Evolutionary conservation across 768 basidiomycete genomes (phyloP).

Genomic region (Termitomyces sp.): DNA sequence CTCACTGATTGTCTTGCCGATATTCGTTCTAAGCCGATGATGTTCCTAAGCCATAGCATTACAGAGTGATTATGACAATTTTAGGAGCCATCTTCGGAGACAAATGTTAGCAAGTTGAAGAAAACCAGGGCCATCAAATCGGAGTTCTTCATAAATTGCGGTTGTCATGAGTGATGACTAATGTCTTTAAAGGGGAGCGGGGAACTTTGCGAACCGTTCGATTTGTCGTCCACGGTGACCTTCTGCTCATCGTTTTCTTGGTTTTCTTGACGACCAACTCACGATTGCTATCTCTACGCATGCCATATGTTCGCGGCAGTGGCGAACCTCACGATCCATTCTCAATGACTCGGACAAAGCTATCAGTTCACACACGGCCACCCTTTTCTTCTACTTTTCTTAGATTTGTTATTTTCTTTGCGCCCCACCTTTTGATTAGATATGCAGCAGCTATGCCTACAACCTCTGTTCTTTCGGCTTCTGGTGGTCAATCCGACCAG

Average conservation of each 20-base stretch:
- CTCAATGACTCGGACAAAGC: background rate
- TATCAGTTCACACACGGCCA: background rate
- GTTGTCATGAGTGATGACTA: conserved; percentile 3
- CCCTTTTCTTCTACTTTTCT: background rate
- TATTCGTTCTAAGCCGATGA: too few relatives aligned
- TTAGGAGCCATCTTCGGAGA: too few relatives aligned
- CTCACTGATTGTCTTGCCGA: too few relatives aligned
- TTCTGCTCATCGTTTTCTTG: background rate
- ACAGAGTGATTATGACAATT: too few relatives aligned
- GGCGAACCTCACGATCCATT: conserved; percentile 1
- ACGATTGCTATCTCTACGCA: background rate
- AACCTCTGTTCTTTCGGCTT: background rate
- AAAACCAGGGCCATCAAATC: too few relatives aligned
- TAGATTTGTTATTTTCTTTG: conserved; percentile 4
- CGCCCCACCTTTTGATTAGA: background rate
- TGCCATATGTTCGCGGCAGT: background rate
- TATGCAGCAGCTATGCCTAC: conserved; percentile 13
- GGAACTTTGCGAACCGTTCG: too few relatives aligned
- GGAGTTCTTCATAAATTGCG: background rate
- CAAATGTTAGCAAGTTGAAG: too few relatives aligned
- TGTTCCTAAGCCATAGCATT: too few relatives aligned
- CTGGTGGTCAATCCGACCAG: background rate
- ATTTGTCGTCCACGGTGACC: conserved; percentile 4
- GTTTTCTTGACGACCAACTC: conserved; percentile 1
- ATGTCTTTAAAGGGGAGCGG: background rate